Conservation (phyloP, 768 basidiomycete genomes). For the Podaxis sp. region DNA sequence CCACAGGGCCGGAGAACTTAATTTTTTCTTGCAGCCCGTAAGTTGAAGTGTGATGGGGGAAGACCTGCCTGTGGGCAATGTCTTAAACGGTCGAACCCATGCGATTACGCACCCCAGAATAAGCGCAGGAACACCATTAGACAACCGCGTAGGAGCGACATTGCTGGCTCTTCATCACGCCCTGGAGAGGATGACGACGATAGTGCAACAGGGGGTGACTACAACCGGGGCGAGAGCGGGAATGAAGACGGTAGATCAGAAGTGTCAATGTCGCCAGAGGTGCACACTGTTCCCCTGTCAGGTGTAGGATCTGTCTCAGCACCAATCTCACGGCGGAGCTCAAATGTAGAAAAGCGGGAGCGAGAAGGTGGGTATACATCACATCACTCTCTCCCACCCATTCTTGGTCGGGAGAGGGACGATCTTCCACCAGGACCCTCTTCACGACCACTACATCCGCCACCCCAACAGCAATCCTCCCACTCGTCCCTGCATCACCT, state of each 20-base stretch:
- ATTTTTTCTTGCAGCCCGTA: conserved; percentile 53
- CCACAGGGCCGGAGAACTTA: conserved; percentile 1
- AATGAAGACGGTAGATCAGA: conserved; percentile 27
- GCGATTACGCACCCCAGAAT: conserved; percentile 78
- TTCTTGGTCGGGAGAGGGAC: conserved; percentile 22
- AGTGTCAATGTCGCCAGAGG: conserved; percentile 58
- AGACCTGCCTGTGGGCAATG: conserved; percentile 83
- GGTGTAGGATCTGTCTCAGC: conserved; percentile 29
- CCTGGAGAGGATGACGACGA: conserved; percentile 64
- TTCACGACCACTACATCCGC: background rate
- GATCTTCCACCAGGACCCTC: conserved; percentile 37
- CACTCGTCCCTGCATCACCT: conserved; percentile 12
- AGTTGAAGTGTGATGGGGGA: conserved; percentile 86
- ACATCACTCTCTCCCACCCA: conserved; percentile 33
- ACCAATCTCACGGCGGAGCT: conserved; percentile 44
- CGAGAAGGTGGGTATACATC: conserved; percentile 34
- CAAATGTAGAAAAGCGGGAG: conserved; percentile 43
- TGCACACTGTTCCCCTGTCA: conserved; percentile 18
- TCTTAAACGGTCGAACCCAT: conserved; percentile 71
- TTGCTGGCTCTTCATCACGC: conserved; percentile 20
- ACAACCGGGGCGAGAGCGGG: conserved; percentile 32
- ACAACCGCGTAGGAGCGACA: conserved; percentile 28
- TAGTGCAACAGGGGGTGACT: conserved; percentile 61
- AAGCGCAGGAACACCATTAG: conserved; percentile 65
- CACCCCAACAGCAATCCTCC: conserved; percentile 23